Base-by-base conservation (phyloP, 2,329 filamentous ascomycete species). In the Hyphodiscus sp. region DNA sequence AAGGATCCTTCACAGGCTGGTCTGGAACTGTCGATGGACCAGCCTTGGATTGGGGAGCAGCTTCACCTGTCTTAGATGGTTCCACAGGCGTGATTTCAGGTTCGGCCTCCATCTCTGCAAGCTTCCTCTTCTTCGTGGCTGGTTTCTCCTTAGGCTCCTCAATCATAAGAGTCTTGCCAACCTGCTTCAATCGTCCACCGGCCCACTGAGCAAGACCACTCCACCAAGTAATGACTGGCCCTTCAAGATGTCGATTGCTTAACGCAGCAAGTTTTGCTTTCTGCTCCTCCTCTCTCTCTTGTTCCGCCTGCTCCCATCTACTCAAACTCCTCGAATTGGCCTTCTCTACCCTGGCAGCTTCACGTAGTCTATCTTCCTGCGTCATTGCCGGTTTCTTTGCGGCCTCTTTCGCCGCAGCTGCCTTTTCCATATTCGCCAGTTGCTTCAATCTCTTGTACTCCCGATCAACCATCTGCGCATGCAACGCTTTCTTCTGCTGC, bases 291-390 rank as follows among this genome's bases (percentile, higher is more conserved):
- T 91, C 87, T 54, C 92, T 83, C 68, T 87, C 84, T 71, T 90
- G 91, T 72, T 99, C 94, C 7, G 90, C 89, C 69, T 90, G 87
- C 69, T 97, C 91, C 91, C 92, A 97, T 52, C 89, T 80, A 66
- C 92, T 96, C 65, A 96, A 73, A 70, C 87, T 97, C 76, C 89
- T 95, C 62, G 86, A 81, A 70, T 99, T 96, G 63, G 85, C 78
- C 70, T 87, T 86, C 71, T 97, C 94, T 7, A 95, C 85, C 50
- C 85, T 74, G 18, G 86, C 89, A 1, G 91, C 91, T 70, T 95
- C 89, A 26, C 82, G 85, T 26, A 96, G 76, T 41, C 91, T 81
- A 68, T 97, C 86, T 45, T 82, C 89, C 70, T 96, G 92, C 6
- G 91, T 95, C 82, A 95, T 83, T 26, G 86, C 88, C 70, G 90